Evolutionary conservation across 1,284 basidiomycete species (phyloP), one percentile per base, ranked within the genome.

Genomic region (Ustilago tritici): DNA sequence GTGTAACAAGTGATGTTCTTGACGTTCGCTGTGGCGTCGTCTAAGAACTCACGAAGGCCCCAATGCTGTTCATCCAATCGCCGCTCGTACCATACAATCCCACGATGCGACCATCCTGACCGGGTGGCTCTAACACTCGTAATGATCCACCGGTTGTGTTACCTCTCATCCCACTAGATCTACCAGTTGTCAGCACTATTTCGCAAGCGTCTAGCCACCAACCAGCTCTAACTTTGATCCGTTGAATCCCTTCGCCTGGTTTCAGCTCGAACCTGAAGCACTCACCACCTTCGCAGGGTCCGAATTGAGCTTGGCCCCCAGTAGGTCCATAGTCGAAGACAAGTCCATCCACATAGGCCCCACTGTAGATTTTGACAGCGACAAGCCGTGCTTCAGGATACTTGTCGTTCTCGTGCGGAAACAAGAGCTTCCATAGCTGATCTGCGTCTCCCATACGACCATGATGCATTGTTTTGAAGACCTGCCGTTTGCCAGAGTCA

Each of bases 121-220:
- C 35, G 11, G 74, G 36, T 12, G 73, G 63, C 15, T 72, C 73
- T 10, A 79, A 53, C 43, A 73, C 67, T 19, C 64, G 23, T 17
- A 79, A 38, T 19, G 61, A 67, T 1, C 77, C 77, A 17, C 74
- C 77, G 0, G 32, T 32, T 1, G 35, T n/a, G 23, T 76, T 79
- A 4, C 77, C 77, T 19, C 65, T 40, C 74, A 72, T 66, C 4
- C 73, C 77, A 38, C 63, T 73, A 14, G 40, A 57, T 28, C 35
- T 61, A 0, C 78, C 75, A 41, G 67, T 70, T 10, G 47, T 56
- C 8, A 78, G 14, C 19, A 71, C 69, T 7, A 80, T 35, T 35
- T 78, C 68, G 31, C 72, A 46, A 36, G 76, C 78, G 43, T 80
- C 78, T 36, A 80, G 54, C 78, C 78, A 80, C 31, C 56, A 59